phyloP scores from a whole-genome alignment of 202 grass and related monocot species.

The Musa balbisiana region DNA sequence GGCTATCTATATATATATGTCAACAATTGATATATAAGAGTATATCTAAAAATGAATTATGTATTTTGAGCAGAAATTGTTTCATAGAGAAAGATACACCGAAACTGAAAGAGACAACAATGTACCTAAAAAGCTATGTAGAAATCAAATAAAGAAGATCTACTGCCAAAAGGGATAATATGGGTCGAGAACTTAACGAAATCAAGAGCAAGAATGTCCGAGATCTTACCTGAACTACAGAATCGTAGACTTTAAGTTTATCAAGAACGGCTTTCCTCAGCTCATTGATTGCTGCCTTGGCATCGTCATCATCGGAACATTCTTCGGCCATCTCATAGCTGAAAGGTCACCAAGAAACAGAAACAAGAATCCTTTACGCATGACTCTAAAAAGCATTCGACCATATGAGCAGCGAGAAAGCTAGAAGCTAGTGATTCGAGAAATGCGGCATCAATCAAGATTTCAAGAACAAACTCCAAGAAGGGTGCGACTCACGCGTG shows the following conservation, averaged over 20 bases:
- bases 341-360: slow-evolving; percentile 6
- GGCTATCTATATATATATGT: no score
- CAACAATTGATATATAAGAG: no score
- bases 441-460: not conserved
- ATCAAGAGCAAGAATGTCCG: not conserved
- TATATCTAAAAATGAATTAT: no score
- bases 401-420: not conserved
- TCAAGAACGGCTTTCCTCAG: slow-evolving; percentile 50
- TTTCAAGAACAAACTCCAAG: not conserved
- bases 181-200: not conserved
- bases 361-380: not conserved
- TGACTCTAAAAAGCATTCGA: not conserved
- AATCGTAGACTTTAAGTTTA: slow-evolving; percentile 67
- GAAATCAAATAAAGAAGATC: not conserved
- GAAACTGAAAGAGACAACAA: no score
- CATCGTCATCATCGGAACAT: slow-evolving; percentile 83
- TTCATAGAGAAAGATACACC: no score
- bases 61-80: no score
- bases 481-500: slow-evolving; percentile 44
- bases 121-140: no score
- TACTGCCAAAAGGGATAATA: no score
- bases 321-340: slow-evolving; percentile 94
- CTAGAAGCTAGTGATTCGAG: not conserved
- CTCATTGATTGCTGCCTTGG: slow-evolving; percentile 52
- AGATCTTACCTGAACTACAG: slow-evolving; percentile 47